Base-by-base conservation (phyloP, 768 basidiomycete species). In the Pulveroboletus sp. region DNA sequence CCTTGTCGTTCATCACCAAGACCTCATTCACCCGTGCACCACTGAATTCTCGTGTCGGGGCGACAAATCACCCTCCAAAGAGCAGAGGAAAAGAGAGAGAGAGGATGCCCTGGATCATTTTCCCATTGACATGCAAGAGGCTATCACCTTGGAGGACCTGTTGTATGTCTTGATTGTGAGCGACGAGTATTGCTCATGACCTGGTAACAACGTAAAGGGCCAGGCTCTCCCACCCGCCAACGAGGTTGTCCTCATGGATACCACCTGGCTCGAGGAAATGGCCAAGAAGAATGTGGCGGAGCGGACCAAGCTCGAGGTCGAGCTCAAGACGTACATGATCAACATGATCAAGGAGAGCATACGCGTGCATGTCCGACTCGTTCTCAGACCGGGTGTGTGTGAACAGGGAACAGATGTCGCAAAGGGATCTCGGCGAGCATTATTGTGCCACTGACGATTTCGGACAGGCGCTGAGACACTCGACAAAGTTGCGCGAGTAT, bases 101-200 rank as follows among this genome's bases (percentile, higher is more conserved):
- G 84, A 83, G 51, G 81, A 81, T 55, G 64, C 74, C 5, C 64
- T 96, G 38, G 81, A 84, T 57, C 78, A 83, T 29, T 75, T 95
- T 6, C 82, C 88, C 2, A 62, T 93, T 45, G 90, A 93, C 40
- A 77, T 98, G 16, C 96, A 98, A 63, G 94, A 99, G 63, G 93
- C 95, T 1, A 71, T 93, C 61, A 78, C 98, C 42, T 74, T 96
- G 38, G 94, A 97, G 66, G 96, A 98, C 71, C 71, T 99, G 42
- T 67, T 97, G n/a, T 94, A 82, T 59, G 90, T 96, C 5, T 74
- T 99, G 26, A 91, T 91, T 85, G 95, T 96, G 59, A 55, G 89
- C 69, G 40, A 29, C 35, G 8, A 29, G 8, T 50, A 26, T 47
- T 30, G n/a, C 5, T 11, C 23, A 11, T 36, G 32, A 36, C 46